Percentiles rank a stretch among this genome's conserved stretches.
These are phyloP conservation scores for Entelexis sorbosivorans DNA, from an alignment of 1,139 yeast species.

Conservation along the genomic window DNA sequence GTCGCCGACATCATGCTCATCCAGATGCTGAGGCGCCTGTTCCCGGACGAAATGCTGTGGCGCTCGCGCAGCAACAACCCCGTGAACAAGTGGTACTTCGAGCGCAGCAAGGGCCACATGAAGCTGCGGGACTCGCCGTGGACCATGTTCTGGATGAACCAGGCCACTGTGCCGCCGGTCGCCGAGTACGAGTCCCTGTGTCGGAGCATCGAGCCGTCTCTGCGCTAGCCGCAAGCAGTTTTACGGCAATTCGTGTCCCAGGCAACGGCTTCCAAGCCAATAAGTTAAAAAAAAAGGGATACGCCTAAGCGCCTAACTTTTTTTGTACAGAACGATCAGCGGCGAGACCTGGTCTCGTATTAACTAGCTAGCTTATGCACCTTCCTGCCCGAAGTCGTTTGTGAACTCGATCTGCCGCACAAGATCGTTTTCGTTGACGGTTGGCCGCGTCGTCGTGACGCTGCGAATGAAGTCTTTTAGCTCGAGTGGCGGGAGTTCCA, in stretches of 20 bases:
- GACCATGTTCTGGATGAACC: slow-evolving; percentile 63
- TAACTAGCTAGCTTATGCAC: slow-evolving; percentile 29
- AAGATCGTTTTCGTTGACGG: slow-evolving; percentile 79
- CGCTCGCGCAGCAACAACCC: slow-evolving; percentile 77
- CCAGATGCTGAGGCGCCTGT: slow-evolving; percentile 52
- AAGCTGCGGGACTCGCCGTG: slow-evolving; percentile 46
- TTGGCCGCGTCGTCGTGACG: slow-evolving; percentile 82
- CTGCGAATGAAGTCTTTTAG: slow-evolving; percentile 91
- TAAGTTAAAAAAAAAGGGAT: too few species aligned
- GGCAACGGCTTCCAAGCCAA: too few species aligned
- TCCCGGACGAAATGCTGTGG: slow-evolving; percentile 74
- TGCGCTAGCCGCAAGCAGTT: slow-evolving; percentile 12
- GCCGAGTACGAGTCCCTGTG: slow-evolving; percentile 36
- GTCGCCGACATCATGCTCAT: slow-evolving; percentile 89
- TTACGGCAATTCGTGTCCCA: too few species aligned
- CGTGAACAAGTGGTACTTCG: slow-evolving; percentile 95
- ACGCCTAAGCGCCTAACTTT: too few species aligned
- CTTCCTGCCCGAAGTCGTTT: slow-evolving; percentile 92
- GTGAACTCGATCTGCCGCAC: slow-evolving; percentile 80
- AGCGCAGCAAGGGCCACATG: slow-evolving; percentile 67
- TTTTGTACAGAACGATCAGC: too few species aligned
- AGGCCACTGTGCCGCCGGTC: slow-evolving; percentile 30
- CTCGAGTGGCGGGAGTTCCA: slow-evolving; percentile 79
- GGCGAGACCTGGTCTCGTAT: too few species aligned
- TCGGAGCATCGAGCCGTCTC: slow-evolving; percentile 36